Evolutionary conservation across 2,329 filamentous ascomycete species (phyloP), one percentile per base, ranked within the genome.

Genomic region (Calonectria hongkongensis): DNA sequence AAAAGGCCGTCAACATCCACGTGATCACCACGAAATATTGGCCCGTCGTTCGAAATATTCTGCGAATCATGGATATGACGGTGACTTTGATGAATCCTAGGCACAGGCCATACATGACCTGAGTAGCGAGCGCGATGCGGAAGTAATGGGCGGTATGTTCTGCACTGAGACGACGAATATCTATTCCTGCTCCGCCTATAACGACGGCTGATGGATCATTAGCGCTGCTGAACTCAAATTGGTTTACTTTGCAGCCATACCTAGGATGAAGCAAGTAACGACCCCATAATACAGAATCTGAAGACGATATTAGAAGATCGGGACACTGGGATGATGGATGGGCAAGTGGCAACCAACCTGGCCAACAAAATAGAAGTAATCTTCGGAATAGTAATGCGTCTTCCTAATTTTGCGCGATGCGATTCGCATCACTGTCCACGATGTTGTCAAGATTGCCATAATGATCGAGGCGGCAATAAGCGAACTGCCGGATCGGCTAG

Each of bases 71-170:
- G 10, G 62, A 39, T 30, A 75, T 67, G 16, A 75, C 66, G 18
- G 68, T 62, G 18, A 72, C 28, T n/a, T 75, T 73, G 68, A 75
- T 68, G 45, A 70, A 75, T 27, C 69, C 62, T 2, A 75, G 68
- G 15, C 58, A 68, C 5, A 71, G 33, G 36, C 64, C 71, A 48
- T 73, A 75, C 18, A 71, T 43, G 8, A 73, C 50, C n/a, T 73
- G 73, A 30, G 62, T 66, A 8, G 73, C 71, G 28, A 75, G 47
- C 8, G 69, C 48, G 33, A 66, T 68, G 13, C 60, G 71, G 8
- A 36, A 28, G 18, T 63, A 73, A 21, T 67, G 63, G 39, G 33
- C 15, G 21, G 66, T 48, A 43, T 67, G 68, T 3, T 56, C 30
- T 16, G 58, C 27, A 21, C n/a, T 41, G 2, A 71, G 68, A n/a